Percentiles rank a stretch among this genome's conserved stretches.
These are phyloP conservation scores for Quercus ilex DNA, from an alignment of 306 rosid genomes.

Conservation along the genomic window DNA sequence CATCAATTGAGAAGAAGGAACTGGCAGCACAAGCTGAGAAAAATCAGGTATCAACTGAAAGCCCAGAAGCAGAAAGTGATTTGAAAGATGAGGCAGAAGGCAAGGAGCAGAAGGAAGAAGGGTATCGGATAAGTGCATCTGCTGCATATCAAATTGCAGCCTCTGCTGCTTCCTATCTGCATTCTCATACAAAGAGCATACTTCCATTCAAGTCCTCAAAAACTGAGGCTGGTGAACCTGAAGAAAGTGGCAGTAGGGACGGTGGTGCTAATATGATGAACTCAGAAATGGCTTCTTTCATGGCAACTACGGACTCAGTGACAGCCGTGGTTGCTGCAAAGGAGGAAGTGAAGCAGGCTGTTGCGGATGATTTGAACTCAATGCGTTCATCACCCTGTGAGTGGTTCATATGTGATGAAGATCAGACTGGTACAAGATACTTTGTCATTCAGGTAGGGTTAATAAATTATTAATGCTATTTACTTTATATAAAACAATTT, in stretches of 20 bases:
- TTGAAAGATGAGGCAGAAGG: conserved; percentile 26
- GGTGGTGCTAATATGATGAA: conserved; percentile 35
- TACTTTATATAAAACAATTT: neutral
- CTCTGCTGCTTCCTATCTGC: conserved; percentile 88
- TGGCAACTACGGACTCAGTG: conserved; percentile 88
- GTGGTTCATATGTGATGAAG: conserved; percentile 89
- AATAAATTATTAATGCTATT: neutral
- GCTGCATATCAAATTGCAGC: conserved; percentile 80
- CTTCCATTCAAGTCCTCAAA: conserved; percentile 73
- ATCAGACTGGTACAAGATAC: conserved; percentile 58
- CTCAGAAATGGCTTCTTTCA: conserved; percentile 70
- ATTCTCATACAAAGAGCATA: conserved; percentile 60
- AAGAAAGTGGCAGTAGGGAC: conserved; percentile 30
- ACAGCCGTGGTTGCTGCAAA: conserved; percentile 95
- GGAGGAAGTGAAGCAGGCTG: conserved; percentile 98
- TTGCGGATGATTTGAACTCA: conserved; percentile 85
- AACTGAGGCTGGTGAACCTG: conserved; percentile 26
- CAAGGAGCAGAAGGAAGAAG: conserved; percentile 35
- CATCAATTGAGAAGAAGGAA: conserved; percentile 74
- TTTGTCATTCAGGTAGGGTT: conserved; percentile 76
- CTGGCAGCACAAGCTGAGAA: conserved; percentile 48
- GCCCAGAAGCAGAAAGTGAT: conserved; percentile 35
- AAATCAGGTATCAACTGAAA: conserved; percentile 24
- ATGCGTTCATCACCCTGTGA: conserved; percentile 78
- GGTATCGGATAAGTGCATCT: conserved; percentile 52